Percentiles rank a stretch among this genome's conserved stretches.
These are phyloP conservation scores for Mortierella sp. DNA, from an alignment of 371 early-diverging fungal genomes.

Conservation along the genomic window DNA sequence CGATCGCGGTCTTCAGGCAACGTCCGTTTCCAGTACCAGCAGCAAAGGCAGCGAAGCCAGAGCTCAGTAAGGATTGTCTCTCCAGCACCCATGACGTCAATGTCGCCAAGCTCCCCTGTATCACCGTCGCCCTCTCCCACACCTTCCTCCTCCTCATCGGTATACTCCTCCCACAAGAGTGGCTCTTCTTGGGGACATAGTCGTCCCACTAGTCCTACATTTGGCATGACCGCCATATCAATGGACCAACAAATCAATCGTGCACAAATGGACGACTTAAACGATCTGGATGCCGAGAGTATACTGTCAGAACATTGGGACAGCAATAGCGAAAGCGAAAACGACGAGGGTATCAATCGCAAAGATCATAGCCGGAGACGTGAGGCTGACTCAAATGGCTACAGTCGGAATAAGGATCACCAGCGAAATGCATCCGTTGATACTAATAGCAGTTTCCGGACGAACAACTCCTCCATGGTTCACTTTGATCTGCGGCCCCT, in stretches of 20 bases:
- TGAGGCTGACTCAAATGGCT: neutral
- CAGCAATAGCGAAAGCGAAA: slow-evolving; percentile 21
- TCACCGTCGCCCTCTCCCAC: slow-evolving; percentile 21
- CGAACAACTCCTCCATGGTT: slow-evolving; percentile 30
- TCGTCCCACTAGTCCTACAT: slow-evolving; percentile 34
- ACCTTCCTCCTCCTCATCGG: slow-evolving; percentile 27
- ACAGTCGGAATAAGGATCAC: slow-evolving; percentile 5
- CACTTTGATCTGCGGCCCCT: slow-evolving; percentile 20
- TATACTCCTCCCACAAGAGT: slow-evolving; percentile 14
- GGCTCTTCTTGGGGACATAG: slow-evolving; percentile 8
- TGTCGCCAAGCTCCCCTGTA: slow-evolving; percentile 7
- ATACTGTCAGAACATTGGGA: slow-evolving; percentile 45
- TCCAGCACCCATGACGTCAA: slow-evolving; percentile 16
- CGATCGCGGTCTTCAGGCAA: slow-evolving; percentile 24
- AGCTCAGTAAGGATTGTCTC: slow-evolving; percentile 29
- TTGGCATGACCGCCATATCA: slow-evolving; percentile 7
- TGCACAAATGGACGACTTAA: slow-evolving; percentile 24
- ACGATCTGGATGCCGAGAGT: slow-evolving; percentile 31
- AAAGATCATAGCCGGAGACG: neutral
- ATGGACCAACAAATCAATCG: slow-evolving; percentile 7
- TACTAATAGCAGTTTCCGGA: slow-evolving; percentile 33
- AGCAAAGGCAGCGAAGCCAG: slow-evolving; percentile 6
- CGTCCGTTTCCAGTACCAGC: slow-evolving; percentile 6
- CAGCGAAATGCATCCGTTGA: slow-evolving; percentile 19
- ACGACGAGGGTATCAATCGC: slow-evolving; percentile 7